phyloP scores from a whole-genome alignment of 1,284 basidiomycete genomes.

The Apiotrichum sp. region DNA sequence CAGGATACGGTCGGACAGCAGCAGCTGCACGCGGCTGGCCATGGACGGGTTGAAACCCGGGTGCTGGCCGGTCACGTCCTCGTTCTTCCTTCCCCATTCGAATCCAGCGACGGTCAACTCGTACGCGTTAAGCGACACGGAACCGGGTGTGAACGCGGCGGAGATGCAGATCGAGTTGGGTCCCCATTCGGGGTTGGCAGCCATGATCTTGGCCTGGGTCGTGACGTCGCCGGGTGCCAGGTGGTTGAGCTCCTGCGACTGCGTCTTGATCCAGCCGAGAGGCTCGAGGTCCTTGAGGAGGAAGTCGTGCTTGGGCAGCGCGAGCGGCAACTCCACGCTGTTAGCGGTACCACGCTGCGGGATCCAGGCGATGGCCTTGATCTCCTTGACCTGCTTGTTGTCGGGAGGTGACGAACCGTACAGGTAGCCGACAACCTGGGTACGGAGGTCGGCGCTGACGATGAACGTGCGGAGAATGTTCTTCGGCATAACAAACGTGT shows the following conservation, averaged over 20 bases:
- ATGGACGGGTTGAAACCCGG: constrained; percentile 93
- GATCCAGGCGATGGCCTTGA: constrained; percentile 92
- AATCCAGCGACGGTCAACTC: constrained; percentile 84
- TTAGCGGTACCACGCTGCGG: constrained; percentile 96
- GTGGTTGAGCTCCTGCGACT: constrained; percentile 82
- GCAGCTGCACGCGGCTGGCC: constrained; percentile 91
- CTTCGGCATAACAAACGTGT: constrained; percentile 95
- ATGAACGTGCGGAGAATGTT: constrained; percentile 95
- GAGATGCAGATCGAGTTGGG: constrained; percentile 91
- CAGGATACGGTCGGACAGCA: constrained; percentile 87
- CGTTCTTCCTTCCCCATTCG: constrained; percentile 96
- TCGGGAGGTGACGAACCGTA: constrained; percentile 91
- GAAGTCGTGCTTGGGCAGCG: constrained; percentile 88
- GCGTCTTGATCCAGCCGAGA: constrained; percentile 97
- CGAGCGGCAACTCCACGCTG: constrained; percentile 76
- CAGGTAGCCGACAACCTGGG: constrained; percentile 89
- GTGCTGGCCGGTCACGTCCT: constrained; percentile 76
- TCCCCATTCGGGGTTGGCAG: constrained; percentile 88
- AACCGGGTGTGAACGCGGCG: constrained; percentile 95
- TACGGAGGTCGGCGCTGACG: constrained; percentile 85
- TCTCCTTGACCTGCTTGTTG: constrained; percentile 97
- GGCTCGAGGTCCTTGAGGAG: constrained; percentile 90
- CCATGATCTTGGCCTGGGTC: constrained; percentile 93
- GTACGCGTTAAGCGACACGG: constrained; percentile 90
- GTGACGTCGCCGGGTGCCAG: constrained; percentile 92